Base-by-base conservation (phyloP, 805 yeast genomes). In the Saturnispora besseyi region DNA sequence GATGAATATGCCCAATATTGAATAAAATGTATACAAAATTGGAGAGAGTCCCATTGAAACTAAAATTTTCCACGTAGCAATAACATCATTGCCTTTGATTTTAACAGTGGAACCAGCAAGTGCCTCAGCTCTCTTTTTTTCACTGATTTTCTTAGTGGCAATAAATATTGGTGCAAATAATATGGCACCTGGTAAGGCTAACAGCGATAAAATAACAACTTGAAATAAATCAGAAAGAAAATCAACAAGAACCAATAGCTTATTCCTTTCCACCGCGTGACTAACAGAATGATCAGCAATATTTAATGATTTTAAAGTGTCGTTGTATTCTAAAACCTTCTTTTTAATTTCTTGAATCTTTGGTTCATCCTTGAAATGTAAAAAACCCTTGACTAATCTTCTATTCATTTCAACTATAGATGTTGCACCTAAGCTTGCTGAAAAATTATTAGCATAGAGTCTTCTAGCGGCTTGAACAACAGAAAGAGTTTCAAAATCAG, bases 31-130 rank as follows among this genome's bases (percentile, higher is more conserved):
- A 70, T 91, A 93, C 29, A 93, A 70, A 40, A 87, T 64, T 2
- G 99, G 99, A 0, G 97, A 95, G 48, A 87, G 69, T 5, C 91
- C 95, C 77, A 93, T 77, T 32, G 90, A 81, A 37, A 91, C 88
- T 55, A 93, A 72, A 44, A 93, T 83, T 66, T 93, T 93, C 99
- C 99, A 93, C 1, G 98, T 90, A 2, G 98, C 98, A 52, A 93
- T 78, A 26, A 93, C 97, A 65, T 93, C 99, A 51, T 81, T 84
- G 15, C 96, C 99, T 61, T 82, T 81, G 53, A 93, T 82, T 64
- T 93, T 93, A 22, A 93, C 99, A 0, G 89, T 76, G 0, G 97
- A 89, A 7, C 77, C 82, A 10, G 89, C 90, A 53, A 93, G 72
- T 0, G 98, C 99, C 44, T 78, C 76, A 51, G 67, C 72, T 31